Conservation (phyloP, 345 rosid genomes). For the Rhodomyrtus tomentosa region DNA sequence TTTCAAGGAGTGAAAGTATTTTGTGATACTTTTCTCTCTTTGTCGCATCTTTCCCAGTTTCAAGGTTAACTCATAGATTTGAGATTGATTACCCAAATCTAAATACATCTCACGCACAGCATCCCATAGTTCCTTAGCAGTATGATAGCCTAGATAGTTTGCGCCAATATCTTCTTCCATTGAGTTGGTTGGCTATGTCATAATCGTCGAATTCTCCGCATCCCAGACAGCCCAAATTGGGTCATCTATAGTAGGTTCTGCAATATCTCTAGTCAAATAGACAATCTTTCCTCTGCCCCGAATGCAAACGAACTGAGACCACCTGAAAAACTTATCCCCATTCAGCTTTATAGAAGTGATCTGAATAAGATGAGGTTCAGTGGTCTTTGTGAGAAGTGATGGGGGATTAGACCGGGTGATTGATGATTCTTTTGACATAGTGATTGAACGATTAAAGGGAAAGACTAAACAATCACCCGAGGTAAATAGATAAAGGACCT, state of each 20-base stretch:
- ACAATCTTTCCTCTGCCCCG: background rate
- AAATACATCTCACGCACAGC: background rate
- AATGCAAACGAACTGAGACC: accelerated
- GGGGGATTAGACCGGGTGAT: background rate
- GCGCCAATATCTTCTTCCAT: background rate
- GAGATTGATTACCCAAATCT: background rate
- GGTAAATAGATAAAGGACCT: too few relatives aligned
- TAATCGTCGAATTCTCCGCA: accelerated
- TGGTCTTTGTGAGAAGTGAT: background rate
- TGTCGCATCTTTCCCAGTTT: accelerated
- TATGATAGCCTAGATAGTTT: background rate
- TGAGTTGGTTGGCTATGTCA: background rate
- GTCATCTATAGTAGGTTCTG: background rate
- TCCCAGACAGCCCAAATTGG: accelerated
- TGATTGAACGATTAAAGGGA: background rate
- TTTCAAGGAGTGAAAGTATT: background rate
- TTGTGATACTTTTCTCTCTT: background rate
- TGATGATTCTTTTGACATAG: background rate
- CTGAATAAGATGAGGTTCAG: background rate
- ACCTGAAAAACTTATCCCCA: background rate
- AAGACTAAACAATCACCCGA: background rate
- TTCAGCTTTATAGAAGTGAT: background rate
- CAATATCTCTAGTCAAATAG: background rate
- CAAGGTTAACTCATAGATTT: background rate
- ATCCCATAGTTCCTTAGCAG: accelerated